These are phyloP conservation scores for Santalum album DNA, from an alignment of 164 flowering plant species.

Conservation along the genomic window DNA sequence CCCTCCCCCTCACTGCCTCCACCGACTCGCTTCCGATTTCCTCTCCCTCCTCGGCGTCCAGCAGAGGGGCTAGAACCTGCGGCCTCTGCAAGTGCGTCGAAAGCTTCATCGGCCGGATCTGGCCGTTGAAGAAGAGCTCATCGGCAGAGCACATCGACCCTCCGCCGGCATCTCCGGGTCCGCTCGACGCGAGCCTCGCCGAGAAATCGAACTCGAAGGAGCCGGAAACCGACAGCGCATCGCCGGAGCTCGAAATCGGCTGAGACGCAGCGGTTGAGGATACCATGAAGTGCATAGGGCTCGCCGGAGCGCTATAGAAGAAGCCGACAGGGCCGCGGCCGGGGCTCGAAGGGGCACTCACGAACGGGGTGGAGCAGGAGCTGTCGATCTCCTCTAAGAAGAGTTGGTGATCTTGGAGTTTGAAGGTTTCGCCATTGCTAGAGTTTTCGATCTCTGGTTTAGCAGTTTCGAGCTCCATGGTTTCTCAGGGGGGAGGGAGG, in stretches of 20 bases:
- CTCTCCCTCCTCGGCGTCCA: conserved; percentile 27
- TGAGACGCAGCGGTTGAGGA: conserved; percentile 1
- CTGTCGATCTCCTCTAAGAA: conserved; percentile 29
- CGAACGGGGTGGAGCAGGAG: conserved; percentile 54
- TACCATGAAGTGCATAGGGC: conserved; percentile 44
- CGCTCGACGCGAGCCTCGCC: conserved; percentile 14
- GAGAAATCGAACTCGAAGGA: conserved; percentile 47
- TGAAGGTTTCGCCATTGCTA: neutral
- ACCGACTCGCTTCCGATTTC: conserved; percentile 12
- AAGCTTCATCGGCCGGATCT: conserved; percentile 72
- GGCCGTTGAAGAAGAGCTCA: conserved; percentile 57
- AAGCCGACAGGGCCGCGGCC: conserved; percentile 29
- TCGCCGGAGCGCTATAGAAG: conserved; percentile 53
- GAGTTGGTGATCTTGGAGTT: neutral
- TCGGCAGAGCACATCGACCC: conserved; percentile 52
- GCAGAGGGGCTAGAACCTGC: conserved; percentile 38
- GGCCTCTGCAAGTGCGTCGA: conserved; percentile 46
- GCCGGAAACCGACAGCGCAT: neutral
- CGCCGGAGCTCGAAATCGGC: neutral
- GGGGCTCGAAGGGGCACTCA: conserved; percentile 60
- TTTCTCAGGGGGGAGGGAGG: neutral
- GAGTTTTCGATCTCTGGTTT: conserved; percentile 5
- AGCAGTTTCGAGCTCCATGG: conserved; percentile 15
- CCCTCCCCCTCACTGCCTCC: conserved; percentile 33
- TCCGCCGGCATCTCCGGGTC: conserved; percentile 16